Percentiles rank a stretch among this genome's conserved stretches.
phyloP scores from a whole-genome alignment of 805 yeast genomes.

The Hagleromyces aurorensis region DNA sequence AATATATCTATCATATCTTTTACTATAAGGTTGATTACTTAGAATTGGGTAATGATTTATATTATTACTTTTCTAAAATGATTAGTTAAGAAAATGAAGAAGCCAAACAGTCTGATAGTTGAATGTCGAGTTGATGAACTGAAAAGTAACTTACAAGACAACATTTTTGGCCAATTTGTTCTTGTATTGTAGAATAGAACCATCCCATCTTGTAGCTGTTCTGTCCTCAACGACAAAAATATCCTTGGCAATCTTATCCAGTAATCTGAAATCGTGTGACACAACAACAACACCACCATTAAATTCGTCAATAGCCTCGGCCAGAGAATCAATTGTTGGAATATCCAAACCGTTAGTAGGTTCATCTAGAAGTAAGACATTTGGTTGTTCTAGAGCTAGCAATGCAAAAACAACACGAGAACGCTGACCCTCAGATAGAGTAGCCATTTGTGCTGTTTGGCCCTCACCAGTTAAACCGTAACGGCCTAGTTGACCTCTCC shows the following conservation, averaged over 20 bases:
- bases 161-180: slow-evolving; percentile 87
- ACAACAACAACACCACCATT: slow-evolving; percentile 98
- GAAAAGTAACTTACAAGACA: slow-evolving; percentile 52
- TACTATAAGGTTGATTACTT: no score
- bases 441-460: slow-evolving; percentile 98
- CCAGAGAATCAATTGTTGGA: slow-evolving; percentile 95
- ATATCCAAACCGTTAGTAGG: slow-evolving; percentile 99
- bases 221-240: slow-evolving; percentile 93
- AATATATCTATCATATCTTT: no score
- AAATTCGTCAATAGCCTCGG: slow-evolving; percentile 89
- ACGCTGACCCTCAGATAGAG: slow-evolving; percentile 97
- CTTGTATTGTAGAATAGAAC: slow-evolving; percentile 84
- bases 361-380: slow-evolving; percentile 92
- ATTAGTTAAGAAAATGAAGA: no score
- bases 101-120: no score
- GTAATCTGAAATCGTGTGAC: slow-evolving; percentile 96
- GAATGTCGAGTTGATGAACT: no score
- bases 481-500: slow-evolving; percentile 97
- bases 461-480: slow-evolving; percentile 98
- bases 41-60: no score
- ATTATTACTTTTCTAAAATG: no score
- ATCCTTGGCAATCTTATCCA: slow-evolving; percentile 96
- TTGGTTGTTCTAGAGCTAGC: slow-evolving; percentile 91
- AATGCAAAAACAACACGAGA: slow-evolving; percentile 97
- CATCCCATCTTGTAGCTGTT: slow-evolving; percentile 96